Evolutionary conservation across 768 basidiomycete genomes (phyloP).

Genomic region (Trametes cinnabarina): DNA sequence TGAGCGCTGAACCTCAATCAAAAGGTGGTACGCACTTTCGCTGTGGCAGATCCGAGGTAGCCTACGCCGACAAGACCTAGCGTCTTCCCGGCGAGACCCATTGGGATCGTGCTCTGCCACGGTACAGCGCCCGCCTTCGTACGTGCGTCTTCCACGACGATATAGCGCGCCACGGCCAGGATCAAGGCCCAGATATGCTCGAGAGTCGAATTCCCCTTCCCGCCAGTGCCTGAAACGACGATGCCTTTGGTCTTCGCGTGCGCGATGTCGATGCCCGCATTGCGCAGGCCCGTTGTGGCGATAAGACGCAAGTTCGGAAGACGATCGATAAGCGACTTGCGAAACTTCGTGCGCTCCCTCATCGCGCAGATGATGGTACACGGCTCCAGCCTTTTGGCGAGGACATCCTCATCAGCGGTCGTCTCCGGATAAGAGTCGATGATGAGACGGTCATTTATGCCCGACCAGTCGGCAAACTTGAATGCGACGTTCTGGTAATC

Average conservation of each 20-base stretch:
- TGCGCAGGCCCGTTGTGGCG: constrained; percentile 53
- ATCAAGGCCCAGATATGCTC: constrained; percentile 67
- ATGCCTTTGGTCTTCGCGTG: constrained; percentile 50
- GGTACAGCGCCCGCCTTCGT: constrained; percentile 43
- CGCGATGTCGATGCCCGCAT: constrained; percentile 48
- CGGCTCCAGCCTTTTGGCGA: constrained; percentile 47
- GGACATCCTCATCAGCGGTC: constrained; percentile 47
- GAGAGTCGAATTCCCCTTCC: constrained; percentile 47
- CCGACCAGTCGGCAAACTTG: constrained; percentile 54
- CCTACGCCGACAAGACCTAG: constrained; percentile 65
- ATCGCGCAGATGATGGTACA: constrained; percentile 63
- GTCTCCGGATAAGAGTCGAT: constrained; percentile 54
- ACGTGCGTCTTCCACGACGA: constrained; percentile 49
- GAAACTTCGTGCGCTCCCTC: constrained; percentile 65
- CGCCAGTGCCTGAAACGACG: constrained; percentile 49
- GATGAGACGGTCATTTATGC: constrained; percentile 35
- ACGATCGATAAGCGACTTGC: constrained; percentile 45
- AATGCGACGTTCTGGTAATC: constrained; percentile 57
- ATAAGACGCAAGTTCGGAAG: constrained; percentile 61
- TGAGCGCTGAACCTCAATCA: no score
- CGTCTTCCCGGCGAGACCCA: constrained; percentile 52
- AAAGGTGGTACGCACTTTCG: constrained; percentile 33
- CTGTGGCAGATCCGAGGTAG: constrained; percentile 51
- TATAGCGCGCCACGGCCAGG: constrained; percentile 50
- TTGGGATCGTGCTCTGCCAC: constrained; percentile 55